These are phyloP conservation scores for Pseudohyphozyma bogoriensis DNA, from an alignment of 768 basidiomycete genomes.

Conservation along the genomic window DNA sequence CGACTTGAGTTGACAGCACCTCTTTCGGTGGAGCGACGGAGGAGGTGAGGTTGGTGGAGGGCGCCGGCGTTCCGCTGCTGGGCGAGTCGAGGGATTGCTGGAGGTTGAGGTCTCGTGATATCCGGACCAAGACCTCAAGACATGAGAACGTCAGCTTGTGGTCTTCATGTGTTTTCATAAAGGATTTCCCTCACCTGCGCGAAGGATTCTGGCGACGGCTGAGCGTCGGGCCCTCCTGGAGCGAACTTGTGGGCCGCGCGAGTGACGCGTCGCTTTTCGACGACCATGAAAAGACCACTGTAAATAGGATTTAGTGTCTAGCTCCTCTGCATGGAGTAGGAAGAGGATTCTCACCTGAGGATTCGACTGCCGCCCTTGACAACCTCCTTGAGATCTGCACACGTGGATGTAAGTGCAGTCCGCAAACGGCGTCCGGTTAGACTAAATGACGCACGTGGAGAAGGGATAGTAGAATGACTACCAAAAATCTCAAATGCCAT, in stretches of 20 bases:
- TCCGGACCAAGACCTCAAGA: background rate
- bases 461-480: background rate
- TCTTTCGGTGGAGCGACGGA: no score
- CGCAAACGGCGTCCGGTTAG: no score
- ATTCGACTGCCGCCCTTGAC: conserved; percentile 6
- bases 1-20: no score
- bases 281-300: conserved; percentile 17
- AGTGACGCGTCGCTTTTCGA: conserved; percentile 8
- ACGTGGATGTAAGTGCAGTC: no score
- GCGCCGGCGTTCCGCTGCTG: no score
- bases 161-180: no score
- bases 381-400: conserved; percentile 2
- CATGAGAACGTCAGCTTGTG: no score
- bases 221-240: no score
- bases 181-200: background rate
- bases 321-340: background rate
- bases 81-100: background rate
- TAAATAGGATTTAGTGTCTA: no score
- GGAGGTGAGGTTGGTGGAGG: no score
- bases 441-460: no score
- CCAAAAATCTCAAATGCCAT: conserved; percentile 18
- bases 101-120: background rate
- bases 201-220: background rate
- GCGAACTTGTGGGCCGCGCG: background rate
- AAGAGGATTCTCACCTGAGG: conserved; percentile 4